Base-by-base conservation (phyloP, 1,284 basidiomycete species). In the Ustilago loliicola region DNA sequence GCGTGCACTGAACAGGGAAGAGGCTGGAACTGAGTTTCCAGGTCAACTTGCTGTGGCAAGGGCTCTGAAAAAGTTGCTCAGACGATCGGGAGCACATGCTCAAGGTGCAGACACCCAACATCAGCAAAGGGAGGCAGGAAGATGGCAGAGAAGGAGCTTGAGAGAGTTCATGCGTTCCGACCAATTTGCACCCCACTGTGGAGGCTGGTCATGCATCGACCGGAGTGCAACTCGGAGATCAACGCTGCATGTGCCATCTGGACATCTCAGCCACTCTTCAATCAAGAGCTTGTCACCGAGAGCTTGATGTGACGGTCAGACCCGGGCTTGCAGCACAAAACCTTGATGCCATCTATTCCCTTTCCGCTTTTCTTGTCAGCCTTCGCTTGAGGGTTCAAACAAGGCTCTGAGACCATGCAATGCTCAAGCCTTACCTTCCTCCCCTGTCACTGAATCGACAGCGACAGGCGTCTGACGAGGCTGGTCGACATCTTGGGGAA, bases 81-180 rank as follows among this genome's bases (percentile, higher is more conserved):
- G 38, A 42, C 55, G 50, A 58, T 27, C 29, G 13, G 11, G n/a
- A 32, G 38, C 56, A 66, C 56, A 66, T 59, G 63, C 51, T 65
- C 38, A n/a, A 17, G 29, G 19, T 54, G 62, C 48, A 58, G 30
- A 23, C 56, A 38, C 47, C 32, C 34, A 38, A 30, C 45, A 38
- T 38, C 21, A n/a, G 13, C n/a, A 59, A 27, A n/a, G 25, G 10
- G 11, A 3, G 23, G 48, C n/a, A 38, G 38, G 15, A 19, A 40
- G 42, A 8, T 38, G 45, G 13, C 27, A 27, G 27, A 11, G 27
- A 25, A 38, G 59, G 50, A 40, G 17, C 40, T 42, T 42, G 40
- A 47, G 30, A 53, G 48, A 19, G 21, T 30, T 61, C 25, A 42
- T 51, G 50, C 59, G 34, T 61, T 17, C n/a, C 17, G 13, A 23